Conservation (phyloP, 2,329 filamentous ascomycete genomes). For the Teratosphaeriaceae sp. region DNA sequence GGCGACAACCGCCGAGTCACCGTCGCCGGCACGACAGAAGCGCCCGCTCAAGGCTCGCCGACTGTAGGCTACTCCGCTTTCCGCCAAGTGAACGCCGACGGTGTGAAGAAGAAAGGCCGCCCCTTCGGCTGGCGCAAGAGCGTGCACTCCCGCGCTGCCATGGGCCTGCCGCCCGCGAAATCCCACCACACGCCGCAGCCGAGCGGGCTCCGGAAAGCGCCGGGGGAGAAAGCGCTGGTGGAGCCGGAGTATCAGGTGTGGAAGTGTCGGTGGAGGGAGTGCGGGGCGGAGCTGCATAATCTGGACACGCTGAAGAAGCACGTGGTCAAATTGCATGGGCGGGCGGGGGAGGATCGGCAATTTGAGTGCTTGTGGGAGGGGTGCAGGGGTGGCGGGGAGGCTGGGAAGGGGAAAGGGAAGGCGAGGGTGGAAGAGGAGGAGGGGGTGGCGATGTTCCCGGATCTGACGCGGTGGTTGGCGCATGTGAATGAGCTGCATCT, state of each 20-base stretch:
- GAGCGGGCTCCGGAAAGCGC: no score
- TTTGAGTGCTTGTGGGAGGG: slow-evolving; percentile 41
- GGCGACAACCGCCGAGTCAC: not conserved
- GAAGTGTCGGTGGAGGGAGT: slow-evolving; percentile 53
- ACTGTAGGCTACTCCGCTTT: slow-evolving; percentile 39
- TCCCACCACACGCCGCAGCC: no score
- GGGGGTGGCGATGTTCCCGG: slow-evolving; percentile 27
- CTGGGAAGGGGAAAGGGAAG: slow-evolving; percentile 16
- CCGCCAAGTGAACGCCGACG: slow-evolving; percentile 26
- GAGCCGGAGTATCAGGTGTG: slow-evolving; percentile 41
- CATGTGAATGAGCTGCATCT: slow-evolving; percentile 50
- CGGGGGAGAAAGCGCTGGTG: slow-evolving; percentile 4
- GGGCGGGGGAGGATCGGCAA: slow-evolving; percentile 27
- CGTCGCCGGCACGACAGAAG: not conserved
- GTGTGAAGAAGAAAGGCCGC: slow-evolving; percentile 39
- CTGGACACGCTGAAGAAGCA: slow-evolving; percentile 54
- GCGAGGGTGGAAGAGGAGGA: slow-evolving; percentile 7
- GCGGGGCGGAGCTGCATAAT: slow-evolving; percentile 55
- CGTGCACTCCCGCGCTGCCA: slow-evolving; percentile 35
- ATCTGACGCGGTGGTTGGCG: slow-evolving; percentile 38
- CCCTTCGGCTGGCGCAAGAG: slow-evolving; percentile 45
- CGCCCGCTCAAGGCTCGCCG: not conserved
- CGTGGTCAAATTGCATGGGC: slow-evolving; percentile 49
- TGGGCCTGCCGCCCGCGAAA: slow-evolving; percentile 21
- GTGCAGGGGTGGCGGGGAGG: slow-evolving; percentile 28